phyloP scores from a whole-genome alignment of 2,329 filamentous ascomycete species.

The Monosporascus sp. region DNA sequence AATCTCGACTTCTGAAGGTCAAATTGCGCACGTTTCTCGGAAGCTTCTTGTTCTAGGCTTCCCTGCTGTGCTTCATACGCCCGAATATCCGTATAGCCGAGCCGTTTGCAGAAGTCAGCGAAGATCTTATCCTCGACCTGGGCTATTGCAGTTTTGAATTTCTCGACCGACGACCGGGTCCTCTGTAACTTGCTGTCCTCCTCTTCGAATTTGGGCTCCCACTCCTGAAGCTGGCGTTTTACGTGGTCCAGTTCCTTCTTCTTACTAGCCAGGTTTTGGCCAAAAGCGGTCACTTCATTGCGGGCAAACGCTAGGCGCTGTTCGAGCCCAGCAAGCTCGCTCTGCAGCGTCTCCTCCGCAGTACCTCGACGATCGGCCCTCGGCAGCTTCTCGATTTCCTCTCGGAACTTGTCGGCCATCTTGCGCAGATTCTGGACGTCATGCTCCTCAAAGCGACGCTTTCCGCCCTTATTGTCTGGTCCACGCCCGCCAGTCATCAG shows the following conservation, averaged over 20 bases:
- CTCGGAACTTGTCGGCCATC: constrained; percentile 67
- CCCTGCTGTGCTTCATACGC: constrained; percentile 93
- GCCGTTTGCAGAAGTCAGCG: constrained; percentile 73
- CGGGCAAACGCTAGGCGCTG: constrained; percentile 66
- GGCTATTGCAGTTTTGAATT: constrained; percentile 60
- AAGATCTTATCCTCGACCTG: constrained; percentile 88
- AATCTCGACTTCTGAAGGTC: constrained; percentile 76
- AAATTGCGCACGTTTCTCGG: constrained; percentile 81
- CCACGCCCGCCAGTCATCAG: constrained; percentile 94
- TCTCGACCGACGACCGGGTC: constrained; percentile 43
- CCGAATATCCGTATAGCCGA: constrained; percentile 85
- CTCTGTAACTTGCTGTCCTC: constrained; percentile 64
- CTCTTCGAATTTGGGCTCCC: constrained; percentile 72
- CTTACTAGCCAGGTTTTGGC: constrained; percentile 81
- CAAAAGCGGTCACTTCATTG: constrained; percentile 71
- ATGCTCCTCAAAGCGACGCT: constrained; percentile 82
- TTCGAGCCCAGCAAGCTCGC: constrained; percentile 74
- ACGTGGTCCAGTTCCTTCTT: constrained; percentile 73
- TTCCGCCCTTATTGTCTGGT: constrained; percentile 65
- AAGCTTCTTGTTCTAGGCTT: constrained; percentile 82
- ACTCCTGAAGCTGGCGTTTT: constrained; percentile 66
- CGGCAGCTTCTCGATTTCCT: constrained; percentile 75
- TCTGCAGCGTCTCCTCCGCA: constrained; percentile 76
- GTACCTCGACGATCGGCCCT: constrained; percentile 68
- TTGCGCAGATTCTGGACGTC: constrained; percentile 82